Percentiles rank a stretch among this genome's conserved stretches.
Evolutionary conservation across 1,284 basidiomycete species (phyloP).

Genomic region (Pulchroboletus neoregius): DNA sequence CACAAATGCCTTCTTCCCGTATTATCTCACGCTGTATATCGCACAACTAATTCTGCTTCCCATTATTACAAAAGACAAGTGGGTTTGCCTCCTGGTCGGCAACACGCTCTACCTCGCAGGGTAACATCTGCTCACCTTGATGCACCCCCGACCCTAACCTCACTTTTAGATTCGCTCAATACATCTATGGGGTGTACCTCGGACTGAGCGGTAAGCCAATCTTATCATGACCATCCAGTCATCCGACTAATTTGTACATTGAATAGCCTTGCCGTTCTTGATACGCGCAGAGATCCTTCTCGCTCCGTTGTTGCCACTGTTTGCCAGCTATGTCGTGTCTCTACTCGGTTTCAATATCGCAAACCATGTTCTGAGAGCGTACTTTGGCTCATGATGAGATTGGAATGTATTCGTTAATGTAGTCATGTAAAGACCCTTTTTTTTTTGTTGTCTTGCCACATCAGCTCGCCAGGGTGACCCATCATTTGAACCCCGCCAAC

Average conservation of each 20-base stretch:
- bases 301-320: constrained; percentile 79
- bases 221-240: background rate
- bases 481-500: constrained; percentile 32
- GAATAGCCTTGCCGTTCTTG: constrained; percentile 82
- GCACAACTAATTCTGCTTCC: constrained; percentile 82
- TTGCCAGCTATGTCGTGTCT: constrained; percentile 80
- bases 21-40: constrained; percentile 84
- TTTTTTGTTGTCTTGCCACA: constrained; percentile 6
- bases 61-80: constrained; percentile 77
- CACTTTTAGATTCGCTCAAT: constrained; percentile 68
- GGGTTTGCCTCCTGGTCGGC: constrained; percentile 90
- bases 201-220: constrained; percentile 68
- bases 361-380: constrained; percentile 68
- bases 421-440: constrained; percentile 9
- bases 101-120: constrained; percentile 89
- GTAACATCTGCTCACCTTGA: constrained; percentile 39
- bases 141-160: constrained; percentile 6
- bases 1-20: constrained; percentile 91
- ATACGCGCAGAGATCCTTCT: constrained; percentile 83
- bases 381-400: constrained; percentile 63
- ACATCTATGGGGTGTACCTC: constrained; percentile 86
- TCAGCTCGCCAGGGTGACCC: constrained; percentile 8
- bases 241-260: constrained; percentile 7
- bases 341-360: constrained; percentile 88
- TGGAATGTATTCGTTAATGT: constrained; percentile 9